phyloP scores from a whole-genome alignment of 208 protist genomes.

The Tetramitus jugosus region DNA sequence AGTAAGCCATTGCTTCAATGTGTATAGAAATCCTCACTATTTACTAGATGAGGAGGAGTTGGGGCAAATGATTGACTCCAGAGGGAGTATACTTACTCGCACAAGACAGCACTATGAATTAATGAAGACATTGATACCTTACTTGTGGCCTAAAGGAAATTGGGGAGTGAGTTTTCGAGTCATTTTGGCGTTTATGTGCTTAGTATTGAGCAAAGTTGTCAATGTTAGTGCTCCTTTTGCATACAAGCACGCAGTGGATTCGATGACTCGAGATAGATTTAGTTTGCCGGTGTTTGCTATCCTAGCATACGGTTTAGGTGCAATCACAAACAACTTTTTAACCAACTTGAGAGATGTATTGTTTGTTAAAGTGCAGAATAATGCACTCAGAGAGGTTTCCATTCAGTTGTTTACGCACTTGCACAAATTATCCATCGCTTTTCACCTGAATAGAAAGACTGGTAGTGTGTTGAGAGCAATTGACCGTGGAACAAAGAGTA shows the following conservation, averaged over 20 bases:
- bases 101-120: not conserved
- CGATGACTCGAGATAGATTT: not conserved
- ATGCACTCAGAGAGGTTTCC: not conserved
- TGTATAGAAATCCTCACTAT: too few species aligned
- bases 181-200: not conserved
- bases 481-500: constrained; percentile 74
- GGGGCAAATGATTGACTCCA: too few species aligned
- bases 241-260: not conserved
- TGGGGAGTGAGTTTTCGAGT: not conserved
- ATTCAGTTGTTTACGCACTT: not conserved
- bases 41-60: too few species aligned
- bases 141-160: not conserved
- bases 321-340: not conserved
- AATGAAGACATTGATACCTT: not conserved
- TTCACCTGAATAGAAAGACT: not conserved
- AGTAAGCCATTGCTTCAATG: too few species aligned
- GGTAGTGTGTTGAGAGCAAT: constrained; percentile 51
- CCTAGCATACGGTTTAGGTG: not conserved
- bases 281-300: not conserved
- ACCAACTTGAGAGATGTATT: not conserved
- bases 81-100: too few species aligned
- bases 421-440: not conserved
- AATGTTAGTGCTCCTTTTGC: not conserved
- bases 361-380: not conserved
- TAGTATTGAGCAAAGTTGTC: not conserved